These are phyloP conservation scores for Ambrosia hybrid DNA, from an alignment of 140 eudicot genomes.

Conservation along the genomic window DNA sequence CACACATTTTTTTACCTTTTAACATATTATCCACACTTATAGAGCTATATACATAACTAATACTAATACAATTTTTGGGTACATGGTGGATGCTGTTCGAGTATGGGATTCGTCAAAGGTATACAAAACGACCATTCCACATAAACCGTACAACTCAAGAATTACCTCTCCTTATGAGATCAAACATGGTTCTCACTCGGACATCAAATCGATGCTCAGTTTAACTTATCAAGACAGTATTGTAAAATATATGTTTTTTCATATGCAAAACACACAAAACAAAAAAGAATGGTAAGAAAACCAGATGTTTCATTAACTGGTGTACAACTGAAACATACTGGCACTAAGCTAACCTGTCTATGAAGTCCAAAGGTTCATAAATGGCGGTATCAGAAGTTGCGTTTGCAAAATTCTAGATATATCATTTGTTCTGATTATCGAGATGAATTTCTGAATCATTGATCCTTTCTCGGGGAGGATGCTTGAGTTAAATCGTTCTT, in stretches of 20 bases:
- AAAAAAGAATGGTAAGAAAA: constrained; percentile 9
- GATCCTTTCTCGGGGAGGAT: constrained; percentile 1
- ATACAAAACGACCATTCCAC: no score
- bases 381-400: neutral
- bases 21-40: no score
- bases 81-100: no score
- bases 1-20: no score
- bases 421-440: constrained; percentile 2
- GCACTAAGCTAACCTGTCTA: constrained; percentile 22
- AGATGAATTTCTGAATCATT: constrained; percentile 13
- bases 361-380: constrained; percentile 16
- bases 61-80: no score
- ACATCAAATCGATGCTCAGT: no score
- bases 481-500: constrained; percentile 18
- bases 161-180: no score
- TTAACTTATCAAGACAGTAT: no score
- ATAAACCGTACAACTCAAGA: no score
- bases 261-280: neutral
- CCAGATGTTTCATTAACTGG: constrained; percentile 23
- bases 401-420: neutral
- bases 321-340: constrained; percentile 29
- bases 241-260: neutral
- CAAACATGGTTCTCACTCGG: no score
- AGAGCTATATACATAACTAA: no score
- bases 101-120: no score